Evolutionary conservation across 169 alveolate species (phyloP).

Genomic region (Plasmodium relictum): DNA sequence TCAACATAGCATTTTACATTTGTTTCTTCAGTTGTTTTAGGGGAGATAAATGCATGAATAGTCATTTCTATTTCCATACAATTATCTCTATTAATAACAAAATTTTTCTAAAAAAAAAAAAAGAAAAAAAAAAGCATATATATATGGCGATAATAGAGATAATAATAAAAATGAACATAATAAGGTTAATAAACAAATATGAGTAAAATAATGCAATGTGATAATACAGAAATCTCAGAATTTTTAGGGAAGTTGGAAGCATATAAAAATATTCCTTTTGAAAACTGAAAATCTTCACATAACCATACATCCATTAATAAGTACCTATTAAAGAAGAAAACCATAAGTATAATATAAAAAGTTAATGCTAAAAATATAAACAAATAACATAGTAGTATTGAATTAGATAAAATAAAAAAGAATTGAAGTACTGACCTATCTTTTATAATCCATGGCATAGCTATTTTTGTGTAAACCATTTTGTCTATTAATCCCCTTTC

Average conservation of each 20-base stretch:
- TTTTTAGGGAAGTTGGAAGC: constrained; percentile 30
- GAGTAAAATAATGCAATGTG: not conserved
- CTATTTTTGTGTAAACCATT: constrained; percentile 60
- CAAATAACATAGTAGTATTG: not conserved
- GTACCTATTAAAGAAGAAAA: constrained; percentile 5
- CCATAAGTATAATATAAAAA: not conserved
- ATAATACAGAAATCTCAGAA: constrained; percentile 22
- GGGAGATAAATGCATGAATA: constrained; percentile 41
- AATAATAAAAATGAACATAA: too few relatives aligned
- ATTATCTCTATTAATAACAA: constrained; percentile 19
- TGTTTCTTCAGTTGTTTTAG: constrained; percentile 22
- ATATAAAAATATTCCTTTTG: constrained; percentile 62
- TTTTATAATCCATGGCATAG: constrained; percentile 65
- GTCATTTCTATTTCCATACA: constrained; percentile 61
- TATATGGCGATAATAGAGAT: not conserved
- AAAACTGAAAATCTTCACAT: constrained; percentile 59
- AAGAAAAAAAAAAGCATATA: not conserved
- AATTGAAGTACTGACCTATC: constrained; percentile 29
- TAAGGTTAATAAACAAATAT: too few relatives aligned
- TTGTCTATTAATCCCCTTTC: constrained; percentile 42
- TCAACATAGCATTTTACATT: constrained; percentile 50
- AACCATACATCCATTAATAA: constrained; percentile 56
- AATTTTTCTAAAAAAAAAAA: constrained; percentile 16
- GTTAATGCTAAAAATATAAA: not conserved
- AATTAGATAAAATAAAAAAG: not conserved